Conservation (phyloP, 768 basidiomycete genomes). For the Lentinula guzmanii region DNA sequence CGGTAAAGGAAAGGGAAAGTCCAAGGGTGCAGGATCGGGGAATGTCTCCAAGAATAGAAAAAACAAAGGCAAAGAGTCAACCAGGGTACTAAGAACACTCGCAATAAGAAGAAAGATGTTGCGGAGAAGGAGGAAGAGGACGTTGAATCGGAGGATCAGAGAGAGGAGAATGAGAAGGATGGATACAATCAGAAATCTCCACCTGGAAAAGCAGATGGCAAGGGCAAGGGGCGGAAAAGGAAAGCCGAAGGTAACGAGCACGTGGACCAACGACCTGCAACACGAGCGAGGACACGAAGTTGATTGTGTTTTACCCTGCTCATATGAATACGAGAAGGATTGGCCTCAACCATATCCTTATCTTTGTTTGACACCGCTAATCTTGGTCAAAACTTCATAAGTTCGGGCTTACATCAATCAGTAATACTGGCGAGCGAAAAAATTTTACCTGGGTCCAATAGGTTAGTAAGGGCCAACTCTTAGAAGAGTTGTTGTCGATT, state of each 20-base stretch:
- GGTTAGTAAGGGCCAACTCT: neutral
- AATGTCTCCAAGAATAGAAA: neutral
- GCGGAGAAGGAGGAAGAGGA: slow-evolving; percentile 10
- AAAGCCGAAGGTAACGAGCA: neutral
- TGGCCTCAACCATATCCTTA: neutral
- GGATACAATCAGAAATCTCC: neutral
- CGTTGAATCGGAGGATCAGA: neutral
- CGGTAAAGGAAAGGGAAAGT: slow-evolving; percentile 10
- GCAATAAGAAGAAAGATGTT: neutral
- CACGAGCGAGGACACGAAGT: neutral
- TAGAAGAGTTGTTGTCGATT: too few relatives aligned
- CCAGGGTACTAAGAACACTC: neutral
- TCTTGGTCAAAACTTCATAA: neutral
- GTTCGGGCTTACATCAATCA: neutral
- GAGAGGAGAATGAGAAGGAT: neutral
- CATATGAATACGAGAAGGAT: neutral
- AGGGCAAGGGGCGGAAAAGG: neutral
- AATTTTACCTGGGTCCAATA: neutral
- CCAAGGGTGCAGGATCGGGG: neutral
- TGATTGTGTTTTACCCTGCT: neutral
- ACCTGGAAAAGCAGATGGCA: neutral
- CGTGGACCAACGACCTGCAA: neutral
- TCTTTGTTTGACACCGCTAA: neutral
- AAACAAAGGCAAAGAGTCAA: neutral
- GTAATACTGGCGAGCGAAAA: neutral